A percentile compares a stretch with the other conserved stretches of the same genome.
phyloP scores from a whole-genome alignment of 129 eudicot genomes.

The Ambrosia trifida region DNA sequence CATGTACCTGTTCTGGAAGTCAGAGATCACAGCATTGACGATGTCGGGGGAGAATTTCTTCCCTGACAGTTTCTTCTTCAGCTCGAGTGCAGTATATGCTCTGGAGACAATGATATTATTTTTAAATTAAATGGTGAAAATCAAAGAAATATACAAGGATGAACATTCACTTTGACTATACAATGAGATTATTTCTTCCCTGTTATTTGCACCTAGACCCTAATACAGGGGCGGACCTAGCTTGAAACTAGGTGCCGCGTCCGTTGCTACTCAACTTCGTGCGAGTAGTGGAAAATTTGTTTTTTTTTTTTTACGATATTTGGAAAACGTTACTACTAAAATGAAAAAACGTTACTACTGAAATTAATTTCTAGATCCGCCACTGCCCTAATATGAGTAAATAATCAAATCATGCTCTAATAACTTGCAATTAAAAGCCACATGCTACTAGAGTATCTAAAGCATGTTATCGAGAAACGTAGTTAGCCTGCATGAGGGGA shows the following conservation, averaged over 20 bases:
- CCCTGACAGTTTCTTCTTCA: conserved; percentile 62
- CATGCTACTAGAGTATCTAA: background rate
- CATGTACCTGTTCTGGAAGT: conserved; percentile 69
- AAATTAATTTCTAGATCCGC: too few species aligned
- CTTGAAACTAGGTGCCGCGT: too few species aligned
- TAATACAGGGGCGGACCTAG: too few species aligned
- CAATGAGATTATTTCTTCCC: too few species aligned
- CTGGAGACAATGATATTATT: conserved; percentile 36
- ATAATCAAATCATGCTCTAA: conserved; percentile 11
- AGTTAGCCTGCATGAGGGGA: conserved; percentile 12
- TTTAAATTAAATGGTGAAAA: conserved; percentile 1
- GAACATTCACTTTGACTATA: too few species aligned
- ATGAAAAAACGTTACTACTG: too few species aligned
- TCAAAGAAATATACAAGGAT: background rate
- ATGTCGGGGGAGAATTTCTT: conserved; percentile 47
- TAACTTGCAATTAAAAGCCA: background rate
- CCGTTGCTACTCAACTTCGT: too few species aligned
- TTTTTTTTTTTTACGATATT: too few species aligned
- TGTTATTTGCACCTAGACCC: background rate
- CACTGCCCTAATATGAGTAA: too few species aligned
- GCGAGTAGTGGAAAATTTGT: too few species aligned
- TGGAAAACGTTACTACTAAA: too few species aligned
- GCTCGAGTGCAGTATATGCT: conserved; percentile 63
- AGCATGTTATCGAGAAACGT: conserved; percentile 6
- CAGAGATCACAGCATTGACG: conserved; percentile 58